Evolutionary conservation across 1,284 basidiomycete species (phyloP).

Genomic region (Microbotryum scabiosae): DNA sequence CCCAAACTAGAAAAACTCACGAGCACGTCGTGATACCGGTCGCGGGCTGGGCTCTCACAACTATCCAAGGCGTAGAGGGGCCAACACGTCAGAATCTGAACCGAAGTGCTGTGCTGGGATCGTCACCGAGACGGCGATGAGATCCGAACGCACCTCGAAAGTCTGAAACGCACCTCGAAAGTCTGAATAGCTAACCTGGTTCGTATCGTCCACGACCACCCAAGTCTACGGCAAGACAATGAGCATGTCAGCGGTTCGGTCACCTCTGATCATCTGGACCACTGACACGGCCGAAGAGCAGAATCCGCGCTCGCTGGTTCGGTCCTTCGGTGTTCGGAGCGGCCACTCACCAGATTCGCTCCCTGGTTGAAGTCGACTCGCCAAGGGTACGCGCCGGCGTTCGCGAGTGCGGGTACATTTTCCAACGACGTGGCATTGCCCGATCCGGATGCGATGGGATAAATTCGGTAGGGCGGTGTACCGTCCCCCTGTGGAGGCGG

Average conservation of each 20-base stretch:
- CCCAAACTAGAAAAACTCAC: neutral
- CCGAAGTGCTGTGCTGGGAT: neutral
- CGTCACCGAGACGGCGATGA: no score
- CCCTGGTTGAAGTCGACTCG: slow-evolving; percentile 11
- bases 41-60: slow-evolving; percentile 6
- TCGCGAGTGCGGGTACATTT: slow-evolving; percentile 1
- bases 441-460: slow-evolving; percentile 6
- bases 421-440: slow-evolving; percentile 6
- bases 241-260: no score
- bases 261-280: no score
- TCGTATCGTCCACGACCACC: neutral
- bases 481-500: slow-evolving; percentile 15
- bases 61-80: no score
- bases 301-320: no score
- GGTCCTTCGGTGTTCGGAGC: no score
- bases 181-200: neutral
- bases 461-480: slow-evolving; percentile 10
- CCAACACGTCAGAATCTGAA: no score
- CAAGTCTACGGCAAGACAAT: neutral
- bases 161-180: neutral
- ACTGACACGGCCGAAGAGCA: no score
- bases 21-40: slow-evolving; percentile 8
- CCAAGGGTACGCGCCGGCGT: neutral
- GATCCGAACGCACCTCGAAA: neutral
- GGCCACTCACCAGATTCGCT: slow-evolving; percentile 17